Evolutionary conservation across 108 stramenopile genomes (phyloP), one percentile per base, ranked within the genome.

Genomic region (Skeletonema costatum): DNA sequence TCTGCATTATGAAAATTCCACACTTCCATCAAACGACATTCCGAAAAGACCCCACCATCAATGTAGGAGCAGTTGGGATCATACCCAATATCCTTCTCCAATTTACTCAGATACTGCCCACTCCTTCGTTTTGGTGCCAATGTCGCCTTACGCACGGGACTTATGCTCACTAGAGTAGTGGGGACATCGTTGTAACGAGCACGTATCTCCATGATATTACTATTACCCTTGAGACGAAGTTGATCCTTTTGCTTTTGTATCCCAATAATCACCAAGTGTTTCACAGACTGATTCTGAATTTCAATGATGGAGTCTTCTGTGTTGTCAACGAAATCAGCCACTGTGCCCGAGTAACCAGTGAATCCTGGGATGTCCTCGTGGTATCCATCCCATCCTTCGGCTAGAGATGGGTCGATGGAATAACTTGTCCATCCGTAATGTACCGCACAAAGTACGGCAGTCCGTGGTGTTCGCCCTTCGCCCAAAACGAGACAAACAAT

Each of bases 1-100:
- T 70, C 76, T 0, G 70, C 44, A 72, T 77, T 83, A 46, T 83
- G 82, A 63, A 83, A 83, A 70, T 83, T 83, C 76, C 76, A 83
- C 31, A 83, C 76, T 63, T 83, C 76, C 5, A 83, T 73, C 60
- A 73, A 59, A 62, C 82, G 66, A 70, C 82, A 77, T 4, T 39
- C 76, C 32, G 76, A 73, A 48, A 83, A 83, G 1, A 83, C 72
- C 0, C 82, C 76, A 16, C 77, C 68, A 61, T 83, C 82, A 38
- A 83, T 60, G 59, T 83, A 83, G 44, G 72, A 70, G 63, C 66
- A 74, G 61, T 83, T 83, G 10, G 82, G 82, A 21, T 77, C 82
- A 39, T 83, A 83, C 0, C 76, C 76, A 32, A 83, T 30, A 60
- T 83, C 82, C 60, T 66, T 64, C 58, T 83, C 76, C 63, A 83